Base-by-base conservation (phyloP, 2,329 filamentous ascomycete genomes). In the Rhynchosporium agropyri region DNA sequence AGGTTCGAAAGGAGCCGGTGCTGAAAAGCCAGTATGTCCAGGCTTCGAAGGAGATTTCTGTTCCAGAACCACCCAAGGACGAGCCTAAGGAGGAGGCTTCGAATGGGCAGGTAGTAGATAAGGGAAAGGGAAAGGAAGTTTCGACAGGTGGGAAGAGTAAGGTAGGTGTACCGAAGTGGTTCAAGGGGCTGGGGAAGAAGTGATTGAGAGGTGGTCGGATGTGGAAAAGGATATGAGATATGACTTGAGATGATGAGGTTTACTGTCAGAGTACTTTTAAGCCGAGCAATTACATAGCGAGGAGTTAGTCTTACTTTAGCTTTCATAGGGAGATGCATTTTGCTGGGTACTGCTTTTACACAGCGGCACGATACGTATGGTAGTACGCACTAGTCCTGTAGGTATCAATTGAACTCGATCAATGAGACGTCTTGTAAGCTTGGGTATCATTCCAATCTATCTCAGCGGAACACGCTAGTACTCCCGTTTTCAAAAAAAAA, bases 121-220 rank as follows among this genome's bases (percentile, higher is more conserved):
- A 72, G 13, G 74, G 73, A 60, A 67, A 75, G 10, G 69, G 60
- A 13, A 71, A 67, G 68, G 62, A 70, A 65, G 60, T 57, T 56
- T 70, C 64, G 68, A 65, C 53, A 69, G 67, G 20, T 75, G 77
- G 58, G 72, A 78, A 58, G 75, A 68, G 58, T 70, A 77, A 63
- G 76, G 58, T 65, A 4, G 49, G 48, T 33, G 76, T 87, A 69
- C 89, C 89, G 26, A 92, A 90, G 74, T 91, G 90, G 84, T 76
- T 93, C 46, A 90, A 89, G 75, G 77, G 89, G 61, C 80, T 86
- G 36, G 85, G 85, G 7, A 92, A 90, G 82, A 92, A 91, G 78
- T 90, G 74, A 78, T 20, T 42, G 20, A 20, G 1, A 58, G 56
- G 58, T 54, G 58, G 46, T 60, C 45, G 58, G n/a, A n/a, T 15